Conservation (phyloP, 805 yeast genomes). For the Kazachstania bromeliacearum region DNA sequence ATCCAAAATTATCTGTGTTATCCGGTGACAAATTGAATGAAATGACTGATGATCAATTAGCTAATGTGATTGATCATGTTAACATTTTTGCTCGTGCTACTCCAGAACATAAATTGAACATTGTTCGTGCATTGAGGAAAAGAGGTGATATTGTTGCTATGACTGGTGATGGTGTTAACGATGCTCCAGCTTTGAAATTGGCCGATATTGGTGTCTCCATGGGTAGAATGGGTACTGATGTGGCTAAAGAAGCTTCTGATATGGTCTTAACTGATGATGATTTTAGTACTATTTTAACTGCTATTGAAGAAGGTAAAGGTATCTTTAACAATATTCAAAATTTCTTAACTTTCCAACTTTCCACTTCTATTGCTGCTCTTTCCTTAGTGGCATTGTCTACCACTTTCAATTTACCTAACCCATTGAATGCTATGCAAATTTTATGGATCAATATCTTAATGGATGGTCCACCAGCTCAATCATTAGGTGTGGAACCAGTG, state of each 20-base stretch:
- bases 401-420: conserved; percentile 79
- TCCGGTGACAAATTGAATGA: conserved; percentile 77
- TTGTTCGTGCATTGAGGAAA: conserved; percentile 80
- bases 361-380: conserved; percentile 92
- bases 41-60: conserved; percentile 61
- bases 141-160: conserved; percentile 94
- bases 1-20: conserved; percentile 57
- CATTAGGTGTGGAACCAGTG: conserved; percentile 94
- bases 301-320: conserved; percentile 96
- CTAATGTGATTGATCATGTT: conserved; percentile 70
- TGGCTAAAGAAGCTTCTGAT: conserved; percentile 96
- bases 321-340: conserved; percentile 92
- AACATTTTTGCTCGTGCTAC: conserved; percentile 91
- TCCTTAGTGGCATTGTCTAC: conserved; percentile 84
- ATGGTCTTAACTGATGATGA: conserved; percentile 97
- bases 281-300: conserved; percentile 84
- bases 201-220: conserved; percentile 95
- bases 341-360: conserved; percentile 88
- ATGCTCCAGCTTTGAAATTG: conserved; percentile 94
- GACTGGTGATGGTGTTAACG: conserved; percentile 99
- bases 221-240: conserved; percentile 94
- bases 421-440: conserved; percentile 96
- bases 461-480: conserved; percentile 99
- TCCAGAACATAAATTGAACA: conserved; percentile 85
- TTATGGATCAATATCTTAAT: conserved; percentile 93